These are phyloP conservation scores for Candida vartiovaarae DNA, from an alignment of 805 yeast species.

Conservation along the genomic window DNA sequence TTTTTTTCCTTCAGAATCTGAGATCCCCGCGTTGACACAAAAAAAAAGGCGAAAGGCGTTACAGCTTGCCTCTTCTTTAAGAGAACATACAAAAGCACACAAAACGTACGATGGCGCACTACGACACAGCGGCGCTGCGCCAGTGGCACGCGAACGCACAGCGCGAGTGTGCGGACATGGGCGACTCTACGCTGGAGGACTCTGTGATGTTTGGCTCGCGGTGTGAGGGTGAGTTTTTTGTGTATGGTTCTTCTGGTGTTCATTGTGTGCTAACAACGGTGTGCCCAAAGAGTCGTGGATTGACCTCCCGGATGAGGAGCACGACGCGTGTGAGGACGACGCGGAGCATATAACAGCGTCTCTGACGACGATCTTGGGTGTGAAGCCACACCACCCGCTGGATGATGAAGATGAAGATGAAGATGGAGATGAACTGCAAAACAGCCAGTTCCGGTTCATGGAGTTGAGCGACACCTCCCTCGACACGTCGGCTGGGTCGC, in stretches of 20 bases:
- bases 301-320: neutral
- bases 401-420: no score
- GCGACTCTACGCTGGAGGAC: neutral
- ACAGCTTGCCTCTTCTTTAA: no score
- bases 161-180: neutral
- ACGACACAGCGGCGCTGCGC: neutral
- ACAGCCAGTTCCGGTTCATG: neutral
- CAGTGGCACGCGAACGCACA: neutral
- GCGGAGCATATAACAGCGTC: neutral
- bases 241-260: neutral
- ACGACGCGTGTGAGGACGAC: neutral
- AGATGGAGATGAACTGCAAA: no score
- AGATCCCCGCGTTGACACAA: no score
- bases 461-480: neutral
- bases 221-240: neutral
- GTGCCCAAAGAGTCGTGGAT: constrained; percentile 1
- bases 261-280: neutral
- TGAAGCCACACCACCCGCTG: neutral
- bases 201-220: constrained; percentile 1
- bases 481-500: no score
- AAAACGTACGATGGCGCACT: neutral
- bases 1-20: no score
- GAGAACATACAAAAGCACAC: neutral
- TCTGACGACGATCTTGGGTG: neutral
- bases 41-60: no score